Percentiles rank a stretch among this genome's conserved stretches.
phyloP scores from a whole-genome alignment of 495 filamentous ascomycete species.

The Sabuloglossum arenarium region DNA sequence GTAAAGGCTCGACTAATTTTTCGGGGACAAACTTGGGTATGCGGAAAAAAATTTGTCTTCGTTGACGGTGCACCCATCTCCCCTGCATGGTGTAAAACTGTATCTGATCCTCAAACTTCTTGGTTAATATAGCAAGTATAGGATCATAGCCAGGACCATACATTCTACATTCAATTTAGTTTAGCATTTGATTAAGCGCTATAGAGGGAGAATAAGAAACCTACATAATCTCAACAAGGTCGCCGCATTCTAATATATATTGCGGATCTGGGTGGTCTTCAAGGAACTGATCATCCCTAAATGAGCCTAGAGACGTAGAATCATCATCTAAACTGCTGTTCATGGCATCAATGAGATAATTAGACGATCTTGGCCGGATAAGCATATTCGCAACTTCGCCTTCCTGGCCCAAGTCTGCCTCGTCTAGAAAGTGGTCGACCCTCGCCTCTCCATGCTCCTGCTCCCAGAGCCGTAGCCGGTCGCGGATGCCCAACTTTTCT shows the following conservation, averaged over 20 bases:
- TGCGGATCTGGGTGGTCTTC: not conserved
- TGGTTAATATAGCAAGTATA: constrained; percentile 47
- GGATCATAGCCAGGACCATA: constrained; percentile 21
- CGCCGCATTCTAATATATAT: constrained; percentile 29
- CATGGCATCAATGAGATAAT: not conserved
- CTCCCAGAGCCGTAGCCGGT: not conserved
- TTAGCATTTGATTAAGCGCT: not conserved
- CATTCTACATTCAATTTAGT: constrained; percentile 2
- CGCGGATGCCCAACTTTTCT: not conserved
- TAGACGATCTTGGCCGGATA: not conserved
- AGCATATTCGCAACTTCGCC: not conserved
- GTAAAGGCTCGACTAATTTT: constrained; percentile 33
- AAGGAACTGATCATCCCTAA: not conserved
- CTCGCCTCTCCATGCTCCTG: not conserved
- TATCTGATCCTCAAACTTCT: constrained; percentile 32
- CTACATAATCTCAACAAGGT: constrained; percentile 47
- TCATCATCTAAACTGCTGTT: not conserved
- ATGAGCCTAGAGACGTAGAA: not conserved
- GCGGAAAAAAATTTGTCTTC: constrained; percentile 31
- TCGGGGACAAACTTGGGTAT: constrained; percentile 40
- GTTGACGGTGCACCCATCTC: constrained; percentile 40
- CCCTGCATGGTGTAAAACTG: constrained; percentile 59
- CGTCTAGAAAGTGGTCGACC: not conserved
- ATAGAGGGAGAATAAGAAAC: constrained; percentile 4
- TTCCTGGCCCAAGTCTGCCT: not conserved